Conservation (phyloP, 352 stramenopile genomes). For the Elongisporangium undulatum region DNA sequence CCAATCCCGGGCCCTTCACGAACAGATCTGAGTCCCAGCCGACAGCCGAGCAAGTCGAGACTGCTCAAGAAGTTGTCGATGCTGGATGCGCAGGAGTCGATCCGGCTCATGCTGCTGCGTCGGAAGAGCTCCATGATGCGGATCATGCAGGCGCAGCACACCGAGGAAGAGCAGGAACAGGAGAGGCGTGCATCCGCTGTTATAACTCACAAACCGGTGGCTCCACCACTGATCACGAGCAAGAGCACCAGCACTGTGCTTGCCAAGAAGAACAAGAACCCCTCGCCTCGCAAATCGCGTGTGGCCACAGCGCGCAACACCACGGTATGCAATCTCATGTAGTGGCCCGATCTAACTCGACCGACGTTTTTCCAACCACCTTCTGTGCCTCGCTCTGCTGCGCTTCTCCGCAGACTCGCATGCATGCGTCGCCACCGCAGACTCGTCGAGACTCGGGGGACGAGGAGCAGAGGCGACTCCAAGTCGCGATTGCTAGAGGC, state of each 20-base stretch:
- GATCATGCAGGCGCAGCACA: background rate
- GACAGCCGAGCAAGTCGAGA: background rate
- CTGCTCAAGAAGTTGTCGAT: slow-evolving; percentile 20
- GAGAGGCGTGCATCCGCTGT: background rate
- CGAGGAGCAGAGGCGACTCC: background rate
- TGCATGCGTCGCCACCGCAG: background rate
- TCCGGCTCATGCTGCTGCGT: slow-evolving; percentile 18
- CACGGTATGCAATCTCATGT: background rate
- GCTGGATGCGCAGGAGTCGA: slow-evolving; percentile 31
- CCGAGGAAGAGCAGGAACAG: background rate
- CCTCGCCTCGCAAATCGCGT: background rate
- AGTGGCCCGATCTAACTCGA: background rate
- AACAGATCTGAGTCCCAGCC: background rate
- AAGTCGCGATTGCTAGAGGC: too few species aligned
- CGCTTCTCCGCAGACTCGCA: background rate
- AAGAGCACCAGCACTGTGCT: background rate
- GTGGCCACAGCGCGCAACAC: background rate
- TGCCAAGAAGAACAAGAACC: background rate
- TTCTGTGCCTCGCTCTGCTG: background rate
- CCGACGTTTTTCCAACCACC: background rate
- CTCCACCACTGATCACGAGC: background rate
- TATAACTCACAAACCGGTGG: background rate
- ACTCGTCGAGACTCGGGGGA: background rate
- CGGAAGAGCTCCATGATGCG: background rate
- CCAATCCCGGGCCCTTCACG: background rate